phyloP scores from a whole-genome alignment of 176 grass and related monocot species.

The Zea luxurians region DNA sequence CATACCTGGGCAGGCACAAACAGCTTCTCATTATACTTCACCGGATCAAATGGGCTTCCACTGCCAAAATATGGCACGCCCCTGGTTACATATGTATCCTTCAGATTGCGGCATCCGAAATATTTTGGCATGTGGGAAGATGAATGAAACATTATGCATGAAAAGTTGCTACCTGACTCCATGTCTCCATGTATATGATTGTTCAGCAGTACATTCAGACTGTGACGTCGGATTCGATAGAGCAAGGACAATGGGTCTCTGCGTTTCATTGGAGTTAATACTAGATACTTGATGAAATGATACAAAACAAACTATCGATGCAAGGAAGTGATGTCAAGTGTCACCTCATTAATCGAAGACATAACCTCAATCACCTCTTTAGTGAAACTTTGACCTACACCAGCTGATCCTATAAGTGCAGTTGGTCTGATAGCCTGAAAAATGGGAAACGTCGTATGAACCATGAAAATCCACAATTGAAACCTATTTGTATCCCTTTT shows the following conservation, averaged over 20 bases:
- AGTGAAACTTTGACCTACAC: slow-evolving; percentile 85
- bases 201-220: slow-evolving; percentile 89
- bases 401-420: slow-evolving; percentile 73
- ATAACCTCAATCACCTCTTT: slow-evolving; percentile 75
- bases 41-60: slow-evolving; percentile 91
- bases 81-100: slow-evolving; percentile 36
- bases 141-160: neutral
- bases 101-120: slow-evolving; percentile 23
- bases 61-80: slow-evolving; percentile 85
- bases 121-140: neutral
- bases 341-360: slow-evolving; percentile 83
- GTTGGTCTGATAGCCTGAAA: slow-evolving; percentile 71
- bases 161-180: slow-evolving; percentile 62
- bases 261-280: slow-evolving; percentile 42
- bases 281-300: neutral
- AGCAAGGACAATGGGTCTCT: slow-evolving; percentile 84
- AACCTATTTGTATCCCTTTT: neutral
- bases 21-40: slow-evolving; percentile 69
- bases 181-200: slow-evolving; percentile 95
- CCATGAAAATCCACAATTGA: neutral
- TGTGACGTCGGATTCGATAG: slow-evolving; percentile 82
- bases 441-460: slow-evolving; percentile 22
- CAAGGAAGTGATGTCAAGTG: neutral
- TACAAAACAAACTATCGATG: neutral
- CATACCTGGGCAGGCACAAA: slow-evolving; percentile 80